These are phyloP conservation scores for Rhizomucor pusillus DNA, from an alignment of 371 early-diverging fungal species.

Conservation along the genomic window DNA sequence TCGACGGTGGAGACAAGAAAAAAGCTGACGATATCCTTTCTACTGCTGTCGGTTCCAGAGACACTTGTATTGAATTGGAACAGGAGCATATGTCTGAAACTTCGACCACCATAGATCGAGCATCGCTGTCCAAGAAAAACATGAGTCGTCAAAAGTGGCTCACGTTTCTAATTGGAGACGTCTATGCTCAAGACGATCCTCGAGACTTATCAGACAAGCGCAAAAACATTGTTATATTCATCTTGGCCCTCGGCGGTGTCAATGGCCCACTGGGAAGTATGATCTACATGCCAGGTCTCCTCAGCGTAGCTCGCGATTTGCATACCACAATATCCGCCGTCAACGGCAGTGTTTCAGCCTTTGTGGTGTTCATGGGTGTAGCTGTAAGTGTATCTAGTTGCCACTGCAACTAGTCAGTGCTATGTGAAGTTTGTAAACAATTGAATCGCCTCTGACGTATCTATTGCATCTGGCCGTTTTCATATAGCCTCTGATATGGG, in stretches of 20 bases:
- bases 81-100: slow-evolving; percentile 1
- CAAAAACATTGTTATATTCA: slow-evolving; percentile 31
- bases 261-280: slow-evolving; percentile 32
- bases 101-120: slow-evolving; percentile 3
- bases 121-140: background rate
- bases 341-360: slow-evolving; percentile 36
- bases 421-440: too few relatives aligned
- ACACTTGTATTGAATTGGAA: too few relatives aligned
- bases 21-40: too few relatives aligned
- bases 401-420: too few relatives aligned
- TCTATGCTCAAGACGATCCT: slow-evolving; percentile 30
- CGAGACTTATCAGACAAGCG: slow-evolving; percentile 27
- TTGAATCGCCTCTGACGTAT: too few relatives aligned
- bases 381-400: slow-evolving; percentile 12
- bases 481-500: slow-evolving; percentile 56
- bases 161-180: slow-evolving; percentile 10
- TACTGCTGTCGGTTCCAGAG: too few relatives aligned
- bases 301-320: slow-evolving; percentile 30
- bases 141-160: slow-evolving; percentile 11
- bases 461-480: too few relatives aligned
- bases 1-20: too few relatives aligned
- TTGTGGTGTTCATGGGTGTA: slow-evolving; percentile 32
- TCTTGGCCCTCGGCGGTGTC: slow-evolving; percentile 22
- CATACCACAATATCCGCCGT: slow-evolving; percentile 24
- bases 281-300: slow-evolving; percentile 41